Conservation (phyloP, 345 rosid genomes). For the Brassica nigra region DNA sequence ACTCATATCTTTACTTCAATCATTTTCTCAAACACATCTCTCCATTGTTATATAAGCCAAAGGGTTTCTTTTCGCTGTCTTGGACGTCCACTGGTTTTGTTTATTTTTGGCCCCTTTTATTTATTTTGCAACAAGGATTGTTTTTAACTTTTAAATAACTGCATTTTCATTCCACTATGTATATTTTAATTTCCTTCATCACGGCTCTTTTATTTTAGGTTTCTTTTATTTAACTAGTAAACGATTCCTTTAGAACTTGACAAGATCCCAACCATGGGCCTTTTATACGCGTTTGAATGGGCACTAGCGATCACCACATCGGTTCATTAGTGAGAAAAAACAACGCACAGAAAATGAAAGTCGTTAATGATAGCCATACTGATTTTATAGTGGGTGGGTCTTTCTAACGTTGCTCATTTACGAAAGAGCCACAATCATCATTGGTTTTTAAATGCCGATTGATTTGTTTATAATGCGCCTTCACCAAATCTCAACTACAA, state of each 20-base stretch:
- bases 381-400: slow-evolving; percentile 34
- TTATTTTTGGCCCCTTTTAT: slow-evolving; percentile 26
- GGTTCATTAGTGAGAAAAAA: neutral
- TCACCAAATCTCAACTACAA: too few species aligned
- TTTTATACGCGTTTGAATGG: slow-evolving; percentile 20
- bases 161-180: slow-evolving; percentile 26
- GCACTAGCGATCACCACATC: slow-evolving; percentile 2
- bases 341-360: slow-evolving; percentile 1
- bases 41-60: slow-evolving; percentile 39
- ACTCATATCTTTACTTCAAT: slow-evolving; percentile 30
- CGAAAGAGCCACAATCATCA: slow-evolving; percentile 28
- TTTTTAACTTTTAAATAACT: neutral
- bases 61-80: slow-evolving; percentile 35
- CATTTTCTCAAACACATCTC: slow-evolving; percentile 37
- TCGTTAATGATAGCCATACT: slow-evolving; percentile 13
- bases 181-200: neutral
- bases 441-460: too few species aligned
- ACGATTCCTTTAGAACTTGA: neutral
- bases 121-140: slow-evolving; percentile 3
- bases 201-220: neutral
- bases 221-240: neutral
- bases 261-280: slow-evolving; percentile 11
- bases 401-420: slow-evolving; percentile 13
- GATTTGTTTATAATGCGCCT: too few species aligned
- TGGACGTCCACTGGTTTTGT: slow-evolving; percentile 33